Evolutionary conservation across 441 rosid species (phyloP), one percentile per base, ranked within the genome.

Genomic region (Populus trichocarpa): DNA sequence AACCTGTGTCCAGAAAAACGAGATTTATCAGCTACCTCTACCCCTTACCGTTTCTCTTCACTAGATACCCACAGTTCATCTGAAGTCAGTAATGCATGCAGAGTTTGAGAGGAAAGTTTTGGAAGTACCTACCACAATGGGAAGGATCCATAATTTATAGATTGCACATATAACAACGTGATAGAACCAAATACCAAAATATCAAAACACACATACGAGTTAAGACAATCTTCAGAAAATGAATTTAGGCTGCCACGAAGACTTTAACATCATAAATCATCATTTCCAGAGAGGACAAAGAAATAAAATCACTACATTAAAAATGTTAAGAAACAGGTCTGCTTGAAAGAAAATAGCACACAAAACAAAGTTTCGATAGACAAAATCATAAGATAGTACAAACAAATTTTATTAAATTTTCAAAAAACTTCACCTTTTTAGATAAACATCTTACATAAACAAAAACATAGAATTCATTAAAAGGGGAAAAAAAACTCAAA

Each of bases 1-100:
- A 78, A 81, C 28, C 64, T 71, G 74, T 12, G 53, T 66, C 74
- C 70, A 75, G 57, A 74, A 77, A 77, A 76, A 77, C 75, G 74
- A 30, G 83, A 36, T 76, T 69, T 63, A 73, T 69, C 36, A 16
- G 71, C 72, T 72, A 71, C 75, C 67, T 33, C 71, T 38, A 82
- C 61, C 75, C 64, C 89, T 78, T 88, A 96, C 99, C 98, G 86
- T 86, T 90, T 90, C 86, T 92, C 99, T 89, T 96, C 99, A 72
- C 89, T 91, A 61, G 92, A 90, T 70, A 96, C 91, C 98, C 98
- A 96, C 69, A 96, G 80, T 83, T 92, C 96, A 87, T 96, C 97
- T 65, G 99, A 93, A 53, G 99, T 96, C 85, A 93, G 85, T 89
- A 93, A 86, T 26, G 98, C 95, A 86, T 87, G 97, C 83, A 93